Percentiles rank a stretch among this genome's conserved stretches.
These are phyloP conservation scores for Edaphochlamys debaryana DNA, from an alignment of 139 green algal genomes.

Conservation along the genomic window DNA sequence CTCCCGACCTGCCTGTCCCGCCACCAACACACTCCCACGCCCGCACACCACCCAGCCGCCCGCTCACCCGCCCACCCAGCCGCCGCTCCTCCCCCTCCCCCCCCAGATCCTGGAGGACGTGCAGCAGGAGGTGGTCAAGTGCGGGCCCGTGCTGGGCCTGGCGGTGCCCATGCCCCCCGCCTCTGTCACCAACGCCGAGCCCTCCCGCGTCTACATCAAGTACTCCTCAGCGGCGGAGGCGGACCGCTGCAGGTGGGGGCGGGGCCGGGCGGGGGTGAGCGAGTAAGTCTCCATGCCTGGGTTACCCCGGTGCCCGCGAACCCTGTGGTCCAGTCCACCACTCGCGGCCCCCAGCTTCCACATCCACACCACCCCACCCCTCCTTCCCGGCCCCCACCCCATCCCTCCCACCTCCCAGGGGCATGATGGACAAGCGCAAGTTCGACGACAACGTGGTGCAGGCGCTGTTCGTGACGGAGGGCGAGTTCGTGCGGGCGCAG, in stretches of 20 bases:
- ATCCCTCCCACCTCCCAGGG: no score
- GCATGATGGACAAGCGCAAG: constrained; percentile 73
- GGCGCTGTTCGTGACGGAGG: constrained; percentile 62
- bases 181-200: constrained; percentile 44
- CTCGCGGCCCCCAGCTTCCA: no score
- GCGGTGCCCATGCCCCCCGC: constrained; percentile 67
- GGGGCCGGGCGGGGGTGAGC: no score
- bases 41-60: no score
- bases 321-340: no score
- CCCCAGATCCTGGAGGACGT: constrained; percentile 70
- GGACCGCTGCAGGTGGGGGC: constrained; percentile 61
- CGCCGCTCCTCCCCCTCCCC: no score
- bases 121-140: constrained; percentile 70
- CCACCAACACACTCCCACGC: no score
- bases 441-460: constrained; percentile 83
- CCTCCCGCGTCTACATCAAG: constrained; percentile 76
- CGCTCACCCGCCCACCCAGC: background rate
- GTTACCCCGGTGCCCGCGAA: no score
- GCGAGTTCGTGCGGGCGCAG: constrained; percentile 71
- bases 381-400: no score
- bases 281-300: no score
- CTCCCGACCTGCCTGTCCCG: no score
- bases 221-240: constrained; percentile 62
- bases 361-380: no score
- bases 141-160: constrained; percentile 69